These are phyloP conservation scores for Xylogone sp. DNA, from an alignment of 2,329 filamentous ascomycete species.

Conservation along the genomic window DNA sequence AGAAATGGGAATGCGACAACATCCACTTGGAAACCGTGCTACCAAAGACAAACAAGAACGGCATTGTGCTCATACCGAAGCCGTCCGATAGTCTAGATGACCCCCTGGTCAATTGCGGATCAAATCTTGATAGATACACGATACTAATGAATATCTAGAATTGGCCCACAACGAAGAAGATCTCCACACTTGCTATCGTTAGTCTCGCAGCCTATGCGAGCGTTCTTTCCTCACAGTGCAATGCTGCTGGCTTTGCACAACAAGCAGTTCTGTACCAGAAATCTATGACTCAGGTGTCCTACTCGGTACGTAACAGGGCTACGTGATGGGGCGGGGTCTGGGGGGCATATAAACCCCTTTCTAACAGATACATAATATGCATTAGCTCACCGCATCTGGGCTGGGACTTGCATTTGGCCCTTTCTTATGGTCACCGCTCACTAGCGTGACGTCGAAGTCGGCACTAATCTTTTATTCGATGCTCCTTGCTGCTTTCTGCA, in stretches of 20 bases:
- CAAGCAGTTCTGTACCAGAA: conserved; percentile 14
- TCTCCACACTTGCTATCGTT: conserved; percentile 35
- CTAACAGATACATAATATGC: background rate
- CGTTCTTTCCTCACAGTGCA: conserved; percentile 1
- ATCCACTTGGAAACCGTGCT: too few species aligned
- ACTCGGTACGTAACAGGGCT: background rate
- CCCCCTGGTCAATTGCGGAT: too few species aligned
- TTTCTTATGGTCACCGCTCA: conserved; percentile 28
- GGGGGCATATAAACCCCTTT: too few species aligned
- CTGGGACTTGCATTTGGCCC: background rate
- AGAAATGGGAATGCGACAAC: too few species aligned
- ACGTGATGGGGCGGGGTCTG: too few species aligned
- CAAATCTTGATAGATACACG: too few species aligned
- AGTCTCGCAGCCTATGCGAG: conserved; percentile 33
- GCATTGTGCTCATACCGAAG: conserved; percentile 30
- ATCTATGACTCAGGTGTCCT: background rate
- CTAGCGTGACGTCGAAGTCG: conserved; percentile 13
- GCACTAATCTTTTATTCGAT: conserved; percentile 20
- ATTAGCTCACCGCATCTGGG: background rate
- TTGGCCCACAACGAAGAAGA: conserved; percentile 34
- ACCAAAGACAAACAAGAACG: too few species aligned
- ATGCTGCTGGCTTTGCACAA: conserved; percentile 7
- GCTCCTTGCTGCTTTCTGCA: conserved; percentile 10
- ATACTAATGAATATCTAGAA: too few species aligned
- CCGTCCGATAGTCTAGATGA: conserved; percentile 45